Evolutionary conservation across 139 green algal species (phyloP), one percentile per base, ranked within the genome.

Genomic region (Eudorina sp.): DNA sequence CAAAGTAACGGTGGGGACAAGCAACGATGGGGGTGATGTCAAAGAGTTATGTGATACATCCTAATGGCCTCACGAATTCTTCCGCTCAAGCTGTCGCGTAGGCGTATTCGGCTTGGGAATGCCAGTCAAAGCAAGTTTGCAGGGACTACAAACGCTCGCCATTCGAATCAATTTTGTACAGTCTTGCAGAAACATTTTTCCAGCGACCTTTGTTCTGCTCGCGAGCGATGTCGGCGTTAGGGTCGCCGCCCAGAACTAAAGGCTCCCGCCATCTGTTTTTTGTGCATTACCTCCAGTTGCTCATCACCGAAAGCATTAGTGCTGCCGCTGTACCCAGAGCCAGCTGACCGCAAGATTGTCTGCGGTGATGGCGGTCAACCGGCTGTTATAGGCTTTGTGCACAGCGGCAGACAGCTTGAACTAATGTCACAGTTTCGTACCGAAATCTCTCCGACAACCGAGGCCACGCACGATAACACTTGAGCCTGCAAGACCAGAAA

Each of bases 281-380:
- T 72, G 6, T 40, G 34, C n/a, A 55, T 48, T 31, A 90, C 87
- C 79, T 88, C 43, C 14, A 90, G 68, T 62, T 90, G 87, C 13
- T 84, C 34, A 43, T 86, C 86, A 2, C 76, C 86, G 53, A 86
- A 86, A n/a, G 51, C 73, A 40, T 90, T 90, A 0, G 27, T 85
- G 14, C 38, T 62, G 8, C 68, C 60, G 19, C 27, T 69, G 21
- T 80, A 87, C 3, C 45, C 64, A 19, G 64, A 68, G 19, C 81
- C 45, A 21, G 64, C 81, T 4, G 62, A 66, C 27, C 81, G 80
- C 29, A 86, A 66, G 21, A 86, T 72, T 18, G 3, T 40, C 80
- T 86, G 58, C 41, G n/a, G 43, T 60, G 18, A 58, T 58, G 48
- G 45, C 48, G 48, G 75, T 68, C 34, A 74, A 40, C n/a, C 48